These are phyloP conservation scores for Mycena pura DNA, from an alignment of 768 basidiomycete genomes.

Conservation along the genomic window DNA sequence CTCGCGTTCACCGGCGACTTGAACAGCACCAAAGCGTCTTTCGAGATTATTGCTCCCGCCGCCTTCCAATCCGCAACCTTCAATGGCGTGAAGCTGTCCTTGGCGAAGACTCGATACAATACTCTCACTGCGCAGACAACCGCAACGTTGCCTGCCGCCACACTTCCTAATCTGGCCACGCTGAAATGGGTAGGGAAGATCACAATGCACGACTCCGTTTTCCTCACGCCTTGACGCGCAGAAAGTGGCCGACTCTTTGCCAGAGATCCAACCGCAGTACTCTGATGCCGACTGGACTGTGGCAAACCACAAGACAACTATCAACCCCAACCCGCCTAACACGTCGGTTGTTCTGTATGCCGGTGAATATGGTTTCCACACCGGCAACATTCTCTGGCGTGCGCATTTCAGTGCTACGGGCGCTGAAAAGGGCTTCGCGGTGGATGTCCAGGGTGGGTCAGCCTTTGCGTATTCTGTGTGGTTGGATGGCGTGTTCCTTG, in stretches of 20 bases:
- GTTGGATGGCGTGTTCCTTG: slow-evolving; percentile 54
- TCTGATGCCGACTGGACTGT: slow-evolving; percentile 51
- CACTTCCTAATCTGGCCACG: slow-evolving; percentile 41
- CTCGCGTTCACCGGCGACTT: slow-evolving; percentile 53
- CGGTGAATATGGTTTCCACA: slow-evolving; percentile 59
- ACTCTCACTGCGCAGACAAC: slow-evolving; percentile 42
- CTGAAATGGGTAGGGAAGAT: slow-evolving; percentile 49
- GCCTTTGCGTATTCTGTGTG: slow-evolving; percentile 60
- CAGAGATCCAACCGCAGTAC: slow-evolving; percentile 48
- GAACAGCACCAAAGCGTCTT: slow-evolving; percentile 44
- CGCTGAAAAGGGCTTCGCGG: slow-evolving; percentile 49
- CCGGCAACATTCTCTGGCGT: slow-evolving; percentile 59
- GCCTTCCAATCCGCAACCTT: slow-evolving; percentile 49
- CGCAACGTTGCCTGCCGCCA: slow-evolving; percentile 41
- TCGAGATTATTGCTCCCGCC: slow-evolving; percentile 56
- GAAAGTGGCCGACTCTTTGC: slow-evolving; percentile 51
- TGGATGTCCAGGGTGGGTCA: slow-evolving; percentile 49
- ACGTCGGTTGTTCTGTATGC: slow-evolving; percentile 54
- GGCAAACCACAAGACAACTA: slow-evolving; percentile 47
- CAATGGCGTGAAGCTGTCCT: slow-evolving; percentile 44
- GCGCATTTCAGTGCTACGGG: slow-evolving; percentile 57
- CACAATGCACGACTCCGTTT: neutral
- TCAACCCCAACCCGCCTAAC: slow-evolving; percentile 45
- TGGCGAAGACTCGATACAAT: slow-evolving; percentile 49
- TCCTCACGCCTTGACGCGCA: slow-evolving; percentile 10